Evolutionary conservation across 2,329 filamentous ascomycete species (phyloP), one percentile per base, ranked within the genome.

Genomic region (Aspergillus clavatus): DNA sequence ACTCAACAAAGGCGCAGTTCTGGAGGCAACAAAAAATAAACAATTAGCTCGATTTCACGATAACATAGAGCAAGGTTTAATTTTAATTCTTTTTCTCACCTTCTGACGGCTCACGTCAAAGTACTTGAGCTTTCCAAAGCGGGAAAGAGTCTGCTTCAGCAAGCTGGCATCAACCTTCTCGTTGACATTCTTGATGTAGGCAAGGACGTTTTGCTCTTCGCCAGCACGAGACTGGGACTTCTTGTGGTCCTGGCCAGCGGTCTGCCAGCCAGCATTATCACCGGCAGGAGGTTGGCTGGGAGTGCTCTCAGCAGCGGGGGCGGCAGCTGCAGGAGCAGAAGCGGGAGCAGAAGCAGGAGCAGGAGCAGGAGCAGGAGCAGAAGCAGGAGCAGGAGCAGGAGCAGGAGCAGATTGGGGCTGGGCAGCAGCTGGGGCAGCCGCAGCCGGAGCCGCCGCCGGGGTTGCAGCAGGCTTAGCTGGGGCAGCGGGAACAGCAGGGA

Each of bases 1-100:
- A 98, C 68, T 98, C 93, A 48, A 96, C 88, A 64, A 97, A 97
- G 21, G 93, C 93, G 63, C 89, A 96, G 78, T 93, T 96, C 91
- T 95, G n/a, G n/a, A n/a, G n/a, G n/a, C 11, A 19, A 10, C 31
- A 16, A 12, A 63, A 22, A 42, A 19, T 26, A 6, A 19, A 19
- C 24, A 16, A n/a, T 41, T 33, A 53, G 39, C 7, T 51, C 18
- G 22, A 5, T 29, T 5, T 29, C 22, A 10, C 26, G n/a, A n/a
- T n/a, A n/a, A n/a, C n/a, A n/a, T n/a, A n/a, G n/a, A n/a, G n/a
- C n/a, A n/a, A n/a, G n/a, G n/a, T n/a, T n/a, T n/a, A n/a, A n/a
- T n/a, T n/a, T n/a, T n/a, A n/a, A n/a, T n/a, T n/a, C n/a, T n/a
- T n/a, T n/a, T n/a, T n/a, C 72, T 60, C 76, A 95, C 90, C 86